Evolutionary conservation across 805 yeast genomes (phyloP), one percentile per base, ranked within the genome.

Genomic region (Yamadazyma endophytica): DNA sequence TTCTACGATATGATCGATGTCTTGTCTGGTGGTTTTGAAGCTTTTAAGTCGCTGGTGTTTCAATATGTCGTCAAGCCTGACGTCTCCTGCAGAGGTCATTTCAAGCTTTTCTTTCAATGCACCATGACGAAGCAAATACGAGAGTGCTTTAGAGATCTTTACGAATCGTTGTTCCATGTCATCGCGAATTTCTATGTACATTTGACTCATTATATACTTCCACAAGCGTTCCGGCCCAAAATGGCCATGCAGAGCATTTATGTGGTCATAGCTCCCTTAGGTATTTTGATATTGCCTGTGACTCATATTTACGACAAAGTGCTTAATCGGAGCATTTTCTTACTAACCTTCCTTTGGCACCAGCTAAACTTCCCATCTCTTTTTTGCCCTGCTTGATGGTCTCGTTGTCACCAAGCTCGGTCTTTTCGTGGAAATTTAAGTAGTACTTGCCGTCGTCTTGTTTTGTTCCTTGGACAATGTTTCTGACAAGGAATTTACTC

Each of bases 391-490:
- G 72, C 53, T 81, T 83, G 44, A 85, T 71, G 27, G 77, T 70
- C 21, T 88, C 95, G 54, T 90, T 90, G 51, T 88, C 96, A 13
- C 97, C 97, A 31, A 90, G 64, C 57, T 90, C 97, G 0, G 94
- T 84, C 28, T 82, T 76, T 29, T 75, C 59, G 51, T 87, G 96
- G 44, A 90, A 79, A 43, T 81, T 81, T 47, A 90, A 66, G 30
- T 60, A 56, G 49, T 68, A 75, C 29, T 61, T 70, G 2, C 65
- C 70, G 11, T 62, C 62, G 2, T 55, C 62, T 31, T 63, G 55
- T 44, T 60, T 70, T 39, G 59, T 64, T 6, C 95, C 97, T 59
- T 90, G 98, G 3, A 90, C 97, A n/a, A 90, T 68, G 54, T 90
- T 90, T 36, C 70, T 65, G 29, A 73, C 65, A 36, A 90, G 63